These are phyloP conservation scores for Exserohilum rostratum DNA, from an alignment of 2,329 filamentous ascomycete genomes.

Conservation along the genomic window DNA sequence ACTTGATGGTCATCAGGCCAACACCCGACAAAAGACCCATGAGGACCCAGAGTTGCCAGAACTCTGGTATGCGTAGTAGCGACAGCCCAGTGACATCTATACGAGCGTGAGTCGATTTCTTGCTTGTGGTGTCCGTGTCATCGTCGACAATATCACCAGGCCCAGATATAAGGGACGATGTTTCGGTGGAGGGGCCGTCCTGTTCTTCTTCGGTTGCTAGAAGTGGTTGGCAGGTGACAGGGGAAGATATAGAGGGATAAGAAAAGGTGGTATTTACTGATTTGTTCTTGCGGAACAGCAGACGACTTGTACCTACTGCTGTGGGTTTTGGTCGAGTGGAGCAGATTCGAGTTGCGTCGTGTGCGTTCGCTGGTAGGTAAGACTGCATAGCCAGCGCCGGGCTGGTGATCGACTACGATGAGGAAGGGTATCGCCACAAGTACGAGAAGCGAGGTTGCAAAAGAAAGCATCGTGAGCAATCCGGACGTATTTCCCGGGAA, in stretches of 20 bases:
- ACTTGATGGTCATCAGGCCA: conserved; percentile 99
- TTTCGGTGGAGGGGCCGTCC: conserved; percentile 68
- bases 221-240: conserved; percentile 43
- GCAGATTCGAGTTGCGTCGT: conserved; percentile 51
- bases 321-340: conserved; percentile 56
- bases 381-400: conserved; percentile 61
- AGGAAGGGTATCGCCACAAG: conserved; percentile 85
- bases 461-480: conserved; percentile 79
- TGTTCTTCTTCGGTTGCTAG: conserved; percentile 44
- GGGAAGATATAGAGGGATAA: conserved; percentile 9
- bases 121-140: conserved; percentile 57
- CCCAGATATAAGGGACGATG: conserved; percentile 78
- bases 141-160: conserved; percentile 58
- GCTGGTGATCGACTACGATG: conserved; percentile 71
- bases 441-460: conserved; percentile 77
- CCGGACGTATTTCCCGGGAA: conserved; percentile 83
- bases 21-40: conserved; percentile 92
- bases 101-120: conserved; percentile 76
- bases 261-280: conserved; percentile 62
- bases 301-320: conserved; percentile 52
- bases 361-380: conserved; percentile 60
- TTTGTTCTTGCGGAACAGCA: conserved; percentile 56
- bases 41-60: conserved; percentile 88
- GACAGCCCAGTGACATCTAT: conserved; percentile 88
- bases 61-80: conserved; percentile 74